These are phyloP conservation scores for Plasmopara halstedii DNA, from an alignment of 352 stramenopile species.

Conservation along the genomic window DNA sequence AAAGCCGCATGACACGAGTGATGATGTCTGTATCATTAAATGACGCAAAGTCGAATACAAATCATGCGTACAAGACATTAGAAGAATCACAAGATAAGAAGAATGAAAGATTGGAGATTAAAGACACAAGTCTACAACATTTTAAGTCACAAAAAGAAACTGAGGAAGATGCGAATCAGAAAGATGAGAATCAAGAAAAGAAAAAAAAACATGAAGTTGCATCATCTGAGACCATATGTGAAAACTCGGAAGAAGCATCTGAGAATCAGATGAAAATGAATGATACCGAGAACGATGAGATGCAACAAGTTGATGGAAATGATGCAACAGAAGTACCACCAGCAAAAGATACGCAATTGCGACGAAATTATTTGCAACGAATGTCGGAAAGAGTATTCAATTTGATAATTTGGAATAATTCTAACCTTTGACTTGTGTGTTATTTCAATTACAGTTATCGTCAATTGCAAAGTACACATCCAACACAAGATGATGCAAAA, in stretches of 20 bases:
- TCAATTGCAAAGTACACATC: conserved; percentile 51
- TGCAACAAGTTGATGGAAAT: not conserved
- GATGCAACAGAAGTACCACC: conserved; percentile 7
- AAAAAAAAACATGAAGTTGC: no score
- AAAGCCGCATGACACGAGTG: conserved; percentile 2
- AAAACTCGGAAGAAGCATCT: not conserved
- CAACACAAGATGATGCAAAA: conserved; percentile 38
- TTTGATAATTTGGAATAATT: not conserved
- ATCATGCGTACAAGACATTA: conserved; percentile 12
- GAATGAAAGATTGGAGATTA: conserved; percentile 12
- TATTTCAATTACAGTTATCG: conserved; percentile 36
- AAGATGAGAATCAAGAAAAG: no score
- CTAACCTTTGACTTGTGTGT: not conserved
- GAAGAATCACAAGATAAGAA: conserved; percentile 13
- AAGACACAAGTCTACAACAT: no score
- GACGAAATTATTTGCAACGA: conserved; percentile 24
- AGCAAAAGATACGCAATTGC: conserved; percentile 16
- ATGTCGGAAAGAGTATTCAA: conserved; percentile 12
- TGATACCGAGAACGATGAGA: not conserved
- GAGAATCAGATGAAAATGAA: not conserved
- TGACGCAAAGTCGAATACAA: not conserved
- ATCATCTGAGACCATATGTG: no score
- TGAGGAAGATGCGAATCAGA: conserved; percentile 6
- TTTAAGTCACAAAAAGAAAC: conserved; percentile 8
- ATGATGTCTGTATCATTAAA: conserved; percentile 3